Evolutionary conservation across 257 asterid genomes (phyloP).

Genomic region (Mitragyna speciosa): DNA sequence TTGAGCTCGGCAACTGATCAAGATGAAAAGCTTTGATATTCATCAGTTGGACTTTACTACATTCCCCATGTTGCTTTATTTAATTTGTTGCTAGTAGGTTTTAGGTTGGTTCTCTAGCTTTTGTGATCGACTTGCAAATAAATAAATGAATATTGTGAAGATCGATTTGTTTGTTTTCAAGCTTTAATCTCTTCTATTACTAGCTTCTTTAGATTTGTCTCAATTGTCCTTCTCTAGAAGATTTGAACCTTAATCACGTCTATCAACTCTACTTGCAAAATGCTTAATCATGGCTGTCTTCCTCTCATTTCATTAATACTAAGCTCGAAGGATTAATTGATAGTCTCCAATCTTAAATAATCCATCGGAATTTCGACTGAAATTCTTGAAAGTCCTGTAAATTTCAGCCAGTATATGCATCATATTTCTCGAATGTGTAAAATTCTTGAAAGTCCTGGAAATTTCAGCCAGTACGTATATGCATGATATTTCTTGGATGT

Average conservation of each 20-base stretch:
- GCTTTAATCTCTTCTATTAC: not conserved
- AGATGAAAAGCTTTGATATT: not conserved
- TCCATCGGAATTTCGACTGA: not conserved
- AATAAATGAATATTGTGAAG: conserved; percentile 32
- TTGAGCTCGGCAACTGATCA: conserved; percentile 29
- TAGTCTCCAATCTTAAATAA: not conserved
- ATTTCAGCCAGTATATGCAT: no score
- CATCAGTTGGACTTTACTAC: not conserved
- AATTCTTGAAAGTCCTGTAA: no score
- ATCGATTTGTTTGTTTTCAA: conserved; percentile 15
- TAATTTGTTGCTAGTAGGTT: conserved; percentile 12
- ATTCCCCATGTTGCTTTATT: conserved; percentile 24
- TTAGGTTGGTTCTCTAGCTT: not conserved
- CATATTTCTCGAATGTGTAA: no score
- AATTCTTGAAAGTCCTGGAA: no score
- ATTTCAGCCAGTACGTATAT: not conserved
- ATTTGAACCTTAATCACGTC: not conserved
- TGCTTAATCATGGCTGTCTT: not conserved
- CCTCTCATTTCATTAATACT: not conserved
- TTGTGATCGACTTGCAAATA: conserved; percentile 20
- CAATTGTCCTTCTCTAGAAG: not conserved
- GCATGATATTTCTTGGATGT: no score
- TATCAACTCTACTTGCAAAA: not conserved
- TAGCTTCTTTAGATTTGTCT: not conserved
- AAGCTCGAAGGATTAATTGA: not conserved